Percentiles rank a stretch among this genome's conserved stretches.
These are phyloP conservation scores for Citrus mangshanensis DNA, from an alignment of 345 rosid species.

Conservation along the genomic window DNA sequence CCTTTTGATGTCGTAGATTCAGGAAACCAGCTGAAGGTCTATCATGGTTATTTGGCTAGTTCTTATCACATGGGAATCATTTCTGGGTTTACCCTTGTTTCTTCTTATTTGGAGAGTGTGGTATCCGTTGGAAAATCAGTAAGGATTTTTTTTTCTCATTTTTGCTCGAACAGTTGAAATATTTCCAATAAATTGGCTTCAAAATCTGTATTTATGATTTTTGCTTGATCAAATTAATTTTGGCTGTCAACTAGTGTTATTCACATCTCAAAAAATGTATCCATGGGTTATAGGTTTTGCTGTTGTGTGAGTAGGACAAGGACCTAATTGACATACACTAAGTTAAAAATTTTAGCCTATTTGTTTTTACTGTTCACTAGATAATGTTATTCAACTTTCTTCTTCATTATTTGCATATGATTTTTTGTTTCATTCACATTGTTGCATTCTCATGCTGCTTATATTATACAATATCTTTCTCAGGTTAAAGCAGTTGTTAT, in stretches of 20 bases:
- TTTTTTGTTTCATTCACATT: not conserved
- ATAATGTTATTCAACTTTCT: not conserved
- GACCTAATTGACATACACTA: not conserved
- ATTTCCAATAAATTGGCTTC: not conserved
- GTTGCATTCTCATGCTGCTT: constrained; percentile 9
- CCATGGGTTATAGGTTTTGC: not conserved
- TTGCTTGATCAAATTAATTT: constrained; percentile 5
- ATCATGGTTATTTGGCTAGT: constrained; percentile 86
- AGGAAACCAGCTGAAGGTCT: constrained; percentile 42
- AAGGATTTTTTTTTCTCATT: constrained; percentile 18
- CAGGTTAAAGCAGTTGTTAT: constrained; percentile 78
- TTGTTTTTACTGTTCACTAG: not conserved
- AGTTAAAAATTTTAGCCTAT: not conserved
- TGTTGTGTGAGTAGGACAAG: not conserved
- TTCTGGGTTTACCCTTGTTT: constrained; percentile 73
- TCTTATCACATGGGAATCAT: constrained; percentile 83
- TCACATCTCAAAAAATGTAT: not conserved
- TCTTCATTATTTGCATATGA: not conserved
- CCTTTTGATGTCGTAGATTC: constrained; percentile 35
- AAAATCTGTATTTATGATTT: constrained; percentile 1
- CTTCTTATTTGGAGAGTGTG: constrained; percentile 62
- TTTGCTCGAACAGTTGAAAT: not conserved
- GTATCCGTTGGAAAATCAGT: constrained; percentile 55
- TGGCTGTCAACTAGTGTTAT: not conserved
- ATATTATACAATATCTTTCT: constrained; percentile 8